Evolutionary conservation across 208 protist genomes (phyloP).

Genomic region (Crithidia fasciculata): DNA sequence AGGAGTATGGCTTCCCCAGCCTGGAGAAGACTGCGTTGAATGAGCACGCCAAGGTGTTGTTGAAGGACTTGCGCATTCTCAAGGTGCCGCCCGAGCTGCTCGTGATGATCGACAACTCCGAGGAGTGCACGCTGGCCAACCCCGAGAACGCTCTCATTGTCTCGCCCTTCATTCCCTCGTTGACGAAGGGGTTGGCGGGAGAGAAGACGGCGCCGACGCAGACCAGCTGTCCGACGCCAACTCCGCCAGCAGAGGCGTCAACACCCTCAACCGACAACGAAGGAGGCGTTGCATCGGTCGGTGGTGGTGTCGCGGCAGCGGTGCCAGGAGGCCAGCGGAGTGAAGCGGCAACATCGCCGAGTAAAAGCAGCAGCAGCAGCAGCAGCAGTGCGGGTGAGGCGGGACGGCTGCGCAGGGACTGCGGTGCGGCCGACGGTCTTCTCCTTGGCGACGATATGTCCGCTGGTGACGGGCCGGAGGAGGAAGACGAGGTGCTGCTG

Average conservation of each 20-base stretch:
- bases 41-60: slow-evolving; percentile 63
- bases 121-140: slow-evolving; percentile 80
- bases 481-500: slow-evolving; percentile 78
- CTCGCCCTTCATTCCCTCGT: slow-evolving; percentile 74
- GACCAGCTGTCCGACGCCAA: neutral
- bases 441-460: slow-evolving; percentile 20
- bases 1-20: neutral
- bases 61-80: slow-evolving; percentile 86
- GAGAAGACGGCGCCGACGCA: slow-evolving; percentile 7
- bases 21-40: slow-evolving; percentile 33
- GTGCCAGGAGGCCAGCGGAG: neutral
- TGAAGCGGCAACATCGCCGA: too few relatives aligned
- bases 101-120: slow-evolving; percentile 89
- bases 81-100: slow-evolving; percentile 85
- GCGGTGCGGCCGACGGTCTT: slow-evolving; percentile 5
- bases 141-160: slow-evolving; percentile 85
- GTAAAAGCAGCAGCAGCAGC: too few relatives aligned
- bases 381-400: too few relatives aligned
- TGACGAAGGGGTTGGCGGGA: slow-evolving; percentile 11
- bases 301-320: neutral
- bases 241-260: neutral
- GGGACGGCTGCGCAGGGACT: too few relatives aligned
- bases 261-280: neutral
- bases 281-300: neutral
- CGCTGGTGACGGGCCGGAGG: slow-evolving; percentile 29